phyloP scores from a whole-genome alignment of 1,284 basidiomycete genomes.

The Athelia sp. region DNA sequence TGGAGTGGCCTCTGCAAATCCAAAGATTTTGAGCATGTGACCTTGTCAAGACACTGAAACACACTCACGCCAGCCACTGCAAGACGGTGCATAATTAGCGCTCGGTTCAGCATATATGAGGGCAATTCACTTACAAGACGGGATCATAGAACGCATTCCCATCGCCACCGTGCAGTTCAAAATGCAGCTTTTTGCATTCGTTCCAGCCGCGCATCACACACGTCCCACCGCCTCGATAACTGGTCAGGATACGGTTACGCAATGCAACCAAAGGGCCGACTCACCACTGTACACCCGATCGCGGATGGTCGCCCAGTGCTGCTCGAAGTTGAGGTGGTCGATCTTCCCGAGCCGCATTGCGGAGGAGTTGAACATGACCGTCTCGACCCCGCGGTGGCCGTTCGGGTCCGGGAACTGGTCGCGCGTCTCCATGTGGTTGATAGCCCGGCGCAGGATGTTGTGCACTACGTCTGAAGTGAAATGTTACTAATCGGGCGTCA shows the following conservation, averaged over 20 bases:
- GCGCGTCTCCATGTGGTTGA: not conserved
- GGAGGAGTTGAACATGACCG: not conserved
- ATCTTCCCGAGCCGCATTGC: not conserved
- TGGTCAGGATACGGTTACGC: not conserved
- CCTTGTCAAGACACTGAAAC: not conserved
- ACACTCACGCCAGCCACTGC: constrained; percentile 1
- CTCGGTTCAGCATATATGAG: not conserved
- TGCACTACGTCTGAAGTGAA: not conserved
- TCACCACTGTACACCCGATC: not conserved
- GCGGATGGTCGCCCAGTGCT: not conserved
- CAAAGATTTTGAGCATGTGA: not conserved
- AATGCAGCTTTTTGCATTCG: not conserved
- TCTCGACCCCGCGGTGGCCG: not conserved
- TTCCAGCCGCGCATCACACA: not conserved
- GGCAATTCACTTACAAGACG: not conserved
- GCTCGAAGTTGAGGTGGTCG: not conserved
- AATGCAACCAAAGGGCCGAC: not conserved
- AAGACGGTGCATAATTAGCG: not conserved
- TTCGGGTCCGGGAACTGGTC: not conserved
- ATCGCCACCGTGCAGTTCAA: not conserved
- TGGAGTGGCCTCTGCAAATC: not conserved
- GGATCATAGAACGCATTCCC: not conserved
- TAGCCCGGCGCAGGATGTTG: not conserved
- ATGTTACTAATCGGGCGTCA: not conserved
- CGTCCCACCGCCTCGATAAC: not conserved